Evolutionary conservation across 2,329 filamentous ascomycete species (phyloP).

Genomic region (Sordariomycetes sp.): DNA sequence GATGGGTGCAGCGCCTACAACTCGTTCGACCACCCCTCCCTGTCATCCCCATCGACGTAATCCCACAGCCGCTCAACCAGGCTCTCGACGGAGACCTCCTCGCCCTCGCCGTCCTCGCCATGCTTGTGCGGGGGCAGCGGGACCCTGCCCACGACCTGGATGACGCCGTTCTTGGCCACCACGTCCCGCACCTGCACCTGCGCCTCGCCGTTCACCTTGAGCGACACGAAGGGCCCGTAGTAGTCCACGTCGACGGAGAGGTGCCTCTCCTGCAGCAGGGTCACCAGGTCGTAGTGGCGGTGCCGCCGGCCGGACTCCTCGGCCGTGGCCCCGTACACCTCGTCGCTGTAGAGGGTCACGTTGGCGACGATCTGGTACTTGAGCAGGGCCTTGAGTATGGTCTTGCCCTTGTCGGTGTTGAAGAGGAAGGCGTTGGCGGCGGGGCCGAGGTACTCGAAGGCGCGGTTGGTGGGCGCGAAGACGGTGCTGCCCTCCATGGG

Average conservation of each 20-base stretch:
- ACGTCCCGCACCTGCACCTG: slow-evolving; percentile 58
- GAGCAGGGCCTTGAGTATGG: slow-evolving; percentile 68
- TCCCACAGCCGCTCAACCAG: neutral
- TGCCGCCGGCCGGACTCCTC: slow-evolving; percentile 22
- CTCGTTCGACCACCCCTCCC: neutral
- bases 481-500: slow-evolving; percentile 55
- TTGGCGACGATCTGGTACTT: slow-evolving; percentile 69
- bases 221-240: slow-evolving; percentile 56
- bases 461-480: slow-evolving; percentile 71
- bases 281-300: slow-evolving; percentile 57
- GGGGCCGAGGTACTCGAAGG: slow-evolving; percentile 66
- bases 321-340: slow-evolving; percentile 46
- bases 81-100: neutral
- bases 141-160: slow-evolving; percentile 65
- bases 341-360: slow-evolving; percentile 74
- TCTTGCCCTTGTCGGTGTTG: slow-evolving; percentile 57
- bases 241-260: slow-evolving; percentile 62
- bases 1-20: neutral
- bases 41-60: neutral
- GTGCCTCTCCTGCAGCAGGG: slow-evolving; percentile 54
- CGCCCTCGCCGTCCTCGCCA: slow-evolving; percentile 2
- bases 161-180: slow-evolving; percentile 67
- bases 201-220: slow-evolving; percentile 66
- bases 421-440: slow-evolving; percentile 78
- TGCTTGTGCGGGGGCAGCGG: slow-evolving; percentile 63